Conservation (phyloP, 78 protist genomes). For the Chrysochromulina tobinii region DNA sequence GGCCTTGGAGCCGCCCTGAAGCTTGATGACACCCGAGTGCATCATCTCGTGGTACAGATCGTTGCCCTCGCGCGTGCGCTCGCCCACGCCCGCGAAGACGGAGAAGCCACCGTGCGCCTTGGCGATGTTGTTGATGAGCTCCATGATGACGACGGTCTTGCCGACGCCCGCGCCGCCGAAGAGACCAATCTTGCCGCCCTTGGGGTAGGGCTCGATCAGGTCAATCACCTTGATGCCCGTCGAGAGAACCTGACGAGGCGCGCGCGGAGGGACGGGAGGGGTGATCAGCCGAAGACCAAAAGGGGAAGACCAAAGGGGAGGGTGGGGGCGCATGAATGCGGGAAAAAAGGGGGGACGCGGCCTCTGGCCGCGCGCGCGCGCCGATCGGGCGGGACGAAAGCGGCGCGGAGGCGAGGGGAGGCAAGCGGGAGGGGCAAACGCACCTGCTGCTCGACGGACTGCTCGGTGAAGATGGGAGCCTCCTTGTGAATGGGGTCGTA, state of each 20-base stretch:
- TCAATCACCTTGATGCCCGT: conserved; percentile 98
- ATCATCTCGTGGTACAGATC: conserved; percentile 98
- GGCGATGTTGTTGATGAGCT: conserved; percentile 99
- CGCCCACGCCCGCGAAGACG: conserved; percentile 99
- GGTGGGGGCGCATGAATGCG: too few species aligned
- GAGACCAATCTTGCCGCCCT: conserved; percentile 99
- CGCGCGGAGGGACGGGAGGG: too few species aligned
- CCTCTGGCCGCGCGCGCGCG: too few species aligned
- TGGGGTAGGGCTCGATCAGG: conserved; percentile 95
- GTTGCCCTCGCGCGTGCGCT: conserved; percentile 99
- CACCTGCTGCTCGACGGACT: conserved; percentile 84
- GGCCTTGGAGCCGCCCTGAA: conserved; percentile 86
- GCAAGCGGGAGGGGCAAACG: too few species aligned
- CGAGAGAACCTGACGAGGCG: too few species aligned
- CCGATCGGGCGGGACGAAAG: too few species aligned
- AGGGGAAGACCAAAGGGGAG: too few species aligned
- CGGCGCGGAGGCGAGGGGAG: too few species aligned
- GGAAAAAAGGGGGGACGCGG: too few species aligned
- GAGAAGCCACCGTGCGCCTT: conserved; percentile 98
- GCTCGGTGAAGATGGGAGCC: conserved; percentile 89
- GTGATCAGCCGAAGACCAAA: too few species aligned
- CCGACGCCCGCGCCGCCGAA: conserved; percentile 99
- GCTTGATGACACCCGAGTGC: conserved; percentile 94
- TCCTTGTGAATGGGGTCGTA: conserved; percentile 85
- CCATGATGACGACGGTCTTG: conserved; percentile 97